These are phyloP conservation scores for Aspergillus tanneri DNA, from an alignment of 2,329 filamentous ascomycete genomes.

Conservation along the genomic window DNA sequence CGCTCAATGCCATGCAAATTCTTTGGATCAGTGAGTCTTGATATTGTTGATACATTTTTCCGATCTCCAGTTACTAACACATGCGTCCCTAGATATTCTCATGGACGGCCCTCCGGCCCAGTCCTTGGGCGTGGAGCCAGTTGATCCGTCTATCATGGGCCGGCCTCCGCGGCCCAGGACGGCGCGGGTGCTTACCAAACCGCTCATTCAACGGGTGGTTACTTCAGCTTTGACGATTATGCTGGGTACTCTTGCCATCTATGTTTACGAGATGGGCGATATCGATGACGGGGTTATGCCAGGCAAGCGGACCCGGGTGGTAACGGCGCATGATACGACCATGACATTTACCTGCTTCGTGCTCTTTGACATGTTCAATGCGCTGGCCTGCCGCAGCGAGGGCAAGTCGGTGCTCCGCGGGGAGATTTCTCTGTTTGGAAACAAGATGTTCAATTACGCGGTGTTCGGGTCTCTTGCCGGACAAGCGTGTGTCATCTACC, in stretches of 20 bases:
- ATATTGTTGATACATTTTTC: neutral
- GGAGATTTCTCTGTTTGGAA: slow-evolving; percentile 78
- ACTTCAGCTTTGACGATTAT: slow-evolving; percentile 89
- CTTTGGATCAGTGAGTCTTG: slow-evolving; percentile 89
- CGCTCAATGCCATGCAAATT: slow-evolving; percentile 98
- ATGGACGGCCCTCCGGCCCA: slow-evolving; percentile 99
- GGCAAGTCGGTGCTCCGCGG: slow-evolving; percentile 84
- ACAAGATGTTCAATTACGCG: slow-evolving; percentile 95
- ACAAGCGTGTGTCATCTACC: slow-evolving; percentile 88
- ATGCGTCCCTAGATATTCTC: slow-evolving; percentile 72
- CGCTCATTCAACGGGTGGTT: slow-evolving; percentile 78
- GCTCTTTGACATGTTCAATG: slow-evolving; percentile 99
- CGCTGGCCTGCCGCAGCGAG: slow-evolving; percentile 86
- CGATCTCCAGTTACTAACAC: slow-evolving; percentile 26
- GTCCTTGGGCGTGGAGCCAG: slow-evolving; percentile 90
- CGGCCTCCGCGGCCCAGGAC: slow-evolving; percentile 82
- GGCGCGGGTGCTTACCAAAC: slow-evolving; percentile 85
- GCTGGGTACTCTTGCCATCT: slow-evolving; percentile 85
- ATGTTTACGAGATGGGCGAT: slow-evolving; percentile 88
- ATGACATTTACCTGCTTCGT: slow-evolving; percentile 99
- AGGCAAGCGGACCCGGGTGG: slow-evolving; percentile 54
- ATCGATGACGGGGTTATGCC: slow-evolving; percentile 47
- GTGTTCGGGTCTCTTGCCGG: slow-evolving; percentile 81
- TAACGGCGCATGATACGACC: slow-evolving; percentile 92
- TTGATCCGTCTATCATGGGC: slow-evolving; percentile 91